Evolutionary conservation across 164 flowering plant genomes (phyloP).

Genomic region (Piper longum): DNA sequence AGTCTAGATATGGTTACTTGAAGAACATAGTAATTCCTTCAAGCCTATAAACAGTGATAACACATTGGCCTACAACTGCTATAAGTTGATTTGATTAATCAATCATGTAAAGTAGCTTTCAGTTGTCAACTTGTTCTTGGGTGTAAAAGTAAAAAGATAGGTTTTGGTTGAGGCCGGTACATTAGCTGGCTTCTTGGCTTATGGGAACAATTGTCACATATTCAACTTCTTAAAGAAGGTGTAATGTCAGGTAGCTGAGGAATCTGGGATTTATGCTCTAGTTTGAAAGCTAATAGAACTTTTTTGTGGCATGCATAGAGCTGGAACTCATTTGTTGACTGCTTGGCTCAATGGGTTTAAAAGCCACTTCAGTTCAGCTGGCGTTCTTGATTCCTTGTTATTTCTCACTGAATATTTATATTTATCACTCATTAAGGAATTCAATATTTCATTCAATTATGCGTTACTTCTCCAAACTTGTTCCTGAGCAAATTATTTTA

Average conservation of each 20-base stretch:
- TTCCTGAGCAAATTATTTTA: neutral
- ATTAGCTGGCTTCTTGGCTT: neutral
- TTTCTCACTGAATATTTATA: no score
- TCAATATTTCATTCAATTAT: no score
- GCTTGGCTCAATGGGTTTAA: neutral
- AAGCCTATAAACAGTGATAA: neutral
- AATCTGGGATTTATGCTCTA: neutral
- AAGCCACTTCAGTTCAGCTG: no score
- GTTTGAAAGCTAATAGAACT: neutral
- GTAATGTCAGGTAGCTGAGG: neutral
- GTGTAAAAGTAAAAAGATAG: neutral
- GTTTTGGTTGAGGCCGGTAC: neutral
- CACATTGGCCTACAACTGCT: no score
- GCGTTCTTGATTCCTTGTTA: no score
- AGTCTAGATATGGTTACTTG: neutral
- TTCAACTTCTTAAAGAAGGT: no score
- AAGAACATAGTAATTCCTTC: neutral
- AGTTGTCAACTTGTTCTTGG: neutral
- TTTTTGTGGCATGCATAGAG: neutral
- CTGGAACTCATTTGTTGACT: neutral
- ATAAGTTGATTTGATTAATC: no score
- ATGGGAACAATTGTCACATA: no score
- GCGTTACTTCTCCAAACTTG: neutral
- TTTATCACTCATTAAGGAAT: no score
- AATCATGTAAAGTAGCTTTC: neutral